These are phyloP conservation scores for Daedaleopsis nitida DNA, from an alignment of 768 basidiomycete genomes.

Conservation along the genomic window DNA sequence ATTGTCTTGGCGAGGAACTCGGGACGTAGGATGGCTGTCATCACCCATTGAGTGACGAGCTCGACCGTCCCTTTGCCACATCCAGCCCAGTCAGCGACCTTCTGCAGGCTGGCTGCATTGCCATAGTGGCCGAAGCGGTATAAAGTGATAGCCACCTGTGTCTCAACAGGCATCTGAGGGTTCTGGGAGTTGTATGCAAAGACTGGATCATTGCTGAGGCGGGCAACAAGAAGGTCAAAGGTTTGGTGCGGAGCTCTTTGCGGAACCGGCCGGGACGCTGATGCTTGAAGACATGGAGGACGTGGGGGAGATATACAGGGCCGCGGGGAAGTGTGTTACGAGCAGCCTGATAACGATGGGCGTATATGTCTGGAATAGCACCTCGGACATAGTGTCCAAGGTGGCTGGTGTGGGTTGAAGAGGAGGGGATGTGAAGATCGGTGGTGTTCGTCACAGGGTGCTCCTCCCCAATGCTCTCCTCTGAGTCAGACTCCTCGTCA, in stretches of 20 bases:
- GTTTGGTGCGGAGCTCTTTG: background rate
- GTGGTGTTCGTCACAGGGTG: no score
- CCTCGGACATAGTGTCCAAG: no score
- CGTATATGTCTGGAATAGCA: background rate
- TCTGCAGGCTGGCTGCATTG: slow-evolving; percentile 36
- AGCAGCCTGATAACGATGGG: background rate
- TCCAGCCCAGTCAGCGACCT: slow-evolving; percentile 43
- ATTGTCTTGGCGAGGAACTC: slow-evolving; percentile 31
- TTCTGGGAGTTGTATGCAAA: slow-evolving; percentile 33
- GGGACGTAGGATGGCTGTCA: background rate
- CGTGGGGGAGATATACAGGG: background rate
- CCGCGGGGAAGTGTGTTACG: background rate
- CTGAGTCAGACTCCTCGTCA: no score
- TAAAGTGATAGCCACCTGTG: slow-evolving; percentile 41
- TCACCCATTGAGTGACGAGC: background rate
- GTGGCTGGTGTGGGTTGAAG: no score
- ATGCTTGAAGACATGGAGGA: background rate
- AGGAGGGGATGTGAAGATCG: no score
- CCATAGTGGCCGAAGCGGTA: slow-evolving; percentile 43
- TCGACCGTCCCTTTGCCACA: slow-evolving; percentile 32
- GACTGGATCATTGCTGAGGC: slow-evolving; percentile 24
- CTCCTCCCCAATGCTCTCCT: no score
- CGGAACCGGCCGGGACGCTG: background rate
- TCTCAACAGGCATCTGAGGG: slow-evolving; percentile 29
- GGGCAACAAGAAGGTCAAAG: background rate